Base-by-base conservation (phyloP, 2,329 filamentous ascomycete genomes). In the Parastagonospora avenae region DNA sequence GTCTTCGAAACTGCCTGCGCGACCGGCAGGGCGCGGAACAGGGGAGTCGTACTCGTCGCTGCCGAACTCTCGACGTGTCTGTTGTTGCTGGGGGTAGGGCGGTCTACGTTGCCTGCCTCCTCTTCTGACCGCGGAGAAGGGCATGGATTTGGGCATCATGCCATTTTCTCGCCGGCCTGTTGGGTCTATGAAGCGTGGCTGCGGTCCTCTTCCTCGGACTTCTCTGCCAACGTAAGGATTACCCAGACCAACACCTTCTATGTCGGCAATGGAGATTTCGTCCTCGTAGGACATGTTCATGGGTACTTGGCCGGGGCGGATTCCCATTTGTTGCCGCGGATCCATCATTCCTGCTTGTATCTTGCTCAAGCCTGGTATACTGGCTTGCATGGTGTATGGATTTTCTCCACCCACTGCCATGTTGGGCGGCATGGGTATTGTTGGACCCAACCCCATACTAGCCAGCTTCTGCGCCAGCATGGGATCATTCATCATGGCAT, bases 181-280 rank as follows among this genome's bases (percentile, higher is more conserved):
- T 12, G 42, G 48, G 9, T 38, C 44, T 35, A 54, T 36, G 42
- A 52, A 53, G 19, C 42, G 37, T 28, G 46, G 40, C 32, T 35
- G 39, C 38, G 50, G 42, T 14, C 36, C 44, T 19, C 42, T 49
- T 12, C 9, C 38, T 35, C 41, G 48, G 37, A 48, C 35, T 15
- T 44, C 44, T 35, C 40, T 12, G 35, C 31, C 27, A 14, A 49
- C 28, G 29, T 55, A 49, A n/a, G 49, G 38, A 41, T 55, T 49
- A 32, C 43, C 37, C 38, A 61, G 52, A 2, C 27, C 42, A 44
- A 52, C 48, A 8, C 44, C 50, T 2, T 46, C 45, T 43, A 52
- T 41, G 8, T 55, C 55, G 27, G 44, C 42, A 31, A 54, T 50
- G 15, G 42, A 41, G 31, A 54, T 44, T 12, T 55, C 57, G 36